A percentile compares a stretch with the other conserved stretches of the same genome.
phyloP scores from a whole-genome alignment of 2,329 filamentous ascomycete species.

The Penicillium sp. region DNA sequence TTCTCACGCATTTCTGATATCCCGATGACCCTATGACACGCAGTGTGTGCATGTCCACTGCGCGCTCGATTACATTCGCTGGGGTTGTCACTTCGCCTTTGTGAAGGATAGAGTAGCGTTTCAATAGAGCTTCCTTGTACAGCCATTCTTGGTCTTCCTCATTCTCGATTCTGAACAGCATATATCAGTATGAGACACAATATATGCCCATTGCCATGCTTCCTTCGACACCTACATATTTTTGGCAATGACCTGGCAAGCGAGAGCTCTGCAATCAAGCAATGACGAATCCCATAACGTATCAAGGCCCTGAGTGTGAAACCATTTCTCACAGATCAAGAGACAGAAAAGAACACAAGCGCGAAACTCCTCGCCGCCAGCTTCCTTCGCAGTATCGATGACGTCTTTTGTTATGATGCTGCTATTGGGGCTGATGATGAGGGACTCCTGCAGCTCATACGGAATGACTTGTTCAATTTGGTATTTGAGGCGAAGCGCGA shows the following conservation, averaged over 20 bases:
- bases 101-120: conserved; percentile 77
- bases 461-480: conserved; percentile 85
- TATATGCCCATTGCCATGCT: not conserved
- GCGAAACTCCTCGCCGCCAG: conserved; percentile 69
- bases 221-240: conserved; percentile 42
- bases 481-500: conserved; percentile 84
- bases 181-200: conserved; percentile 5
- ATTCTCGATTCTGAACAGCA: conserved; percentile 65
- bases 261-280: conserved; percentile 70
- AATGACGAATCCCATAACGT: conserved; percentile 94
- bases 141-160: conserved; percentile 78
- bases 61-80: conserved; percentile 85
- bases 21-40: conserved; percentile 85
- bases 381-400: conserved; percentile 73
- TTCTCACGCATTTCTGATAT: conserved; percentile 91
- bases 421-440: conserved; percentile 76
- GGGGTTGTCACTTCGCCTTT: conserved; percentile 69
- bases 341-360: conserved; percentile 82
- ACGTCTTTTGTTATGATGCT: conserved; percentile 78
- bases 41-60: conserved; percentile 87
- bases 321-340: conserved; percentile 70
- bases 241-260: conserved; percentile 92
- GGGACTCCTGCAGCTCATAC: conserved; percentile 76
- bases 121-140: conserved; percentile 75
- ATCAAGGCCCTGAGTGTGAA: conserved; percentile 69